A percentile compares a stretch with the other conserved stretches of the same genome.
Evolutionary conservation across 2,329 filamentous ascomycete genomes (phyloP).

Genomic region (Emergomyces africanus): DNA sequence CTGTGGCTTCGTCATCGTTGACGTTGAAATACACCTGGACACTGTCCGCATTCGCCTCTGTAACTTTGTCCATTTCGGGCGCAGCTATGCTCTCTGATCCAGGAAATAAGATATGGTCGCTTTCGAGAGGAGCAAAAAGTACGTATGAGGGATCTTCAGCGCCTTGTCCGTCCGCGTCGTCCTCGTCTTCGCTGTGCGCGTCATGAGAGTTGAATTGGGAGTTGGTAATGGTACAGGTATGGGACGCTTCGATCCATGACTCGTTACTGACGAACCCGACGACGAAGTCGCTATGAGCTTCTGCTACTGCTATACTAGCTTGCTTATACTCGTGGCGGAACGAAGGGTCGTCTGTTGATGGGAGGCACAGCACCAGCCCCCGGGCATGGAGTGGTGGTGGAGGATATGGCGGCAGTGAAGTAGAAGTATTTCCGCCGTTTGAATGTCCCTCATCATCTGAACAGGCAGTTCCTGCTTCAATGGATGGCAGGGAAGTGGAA

Average conservation of each 20-base stretch:
- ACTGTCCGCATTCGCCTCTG: not conserved
- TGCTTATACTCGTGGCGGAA: conserved; percentile 24
- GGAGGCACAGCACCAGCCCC: conserved; percentile 25
- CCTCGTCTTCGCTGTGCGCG: conserved; percentile 8
- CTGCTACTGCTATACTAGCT: conserved; percentile 25
- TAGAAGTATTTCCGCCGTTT: conserved; percentile 5
- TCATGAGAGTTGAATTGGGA: not conserved
- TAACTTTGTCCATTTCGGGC: not conserved
- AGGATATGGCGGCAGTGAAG: conserved; percentile 6
- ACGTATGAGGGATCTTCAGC: conserved; percentile 10
- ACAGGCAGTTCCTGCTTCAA: conserved; percentile 2
- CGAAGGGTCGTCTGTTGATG: conserved; percentile 18
- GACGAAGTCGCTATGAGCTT: conserved; percentile 29
- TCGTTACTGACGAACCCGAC: conserved; percentile 25
- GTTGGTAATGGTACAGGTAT: conserved; percentile 6
- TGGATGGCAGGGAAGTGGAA: conserved; percentile 10
- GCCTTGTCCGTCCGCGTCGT: not conserved
- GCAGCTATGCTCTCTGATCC: not conserved
- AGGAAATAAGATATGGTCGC: conserved; percentile 9
- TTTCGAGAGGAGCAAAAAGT: conserved; percentile 18
- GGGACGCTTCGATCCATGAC: conserved; percentile 23
- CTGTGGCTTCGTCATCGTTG: not conserved
- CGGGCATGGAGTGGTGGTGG: conserved; percentile 24
- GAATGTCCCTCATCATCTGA: conserved; percentile 4
- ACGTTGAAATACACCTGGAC: not conserved